phyloP scores from a whole-genome alignment of 1,139 yeast species.

The Geotrichum restrictum region DNA sequence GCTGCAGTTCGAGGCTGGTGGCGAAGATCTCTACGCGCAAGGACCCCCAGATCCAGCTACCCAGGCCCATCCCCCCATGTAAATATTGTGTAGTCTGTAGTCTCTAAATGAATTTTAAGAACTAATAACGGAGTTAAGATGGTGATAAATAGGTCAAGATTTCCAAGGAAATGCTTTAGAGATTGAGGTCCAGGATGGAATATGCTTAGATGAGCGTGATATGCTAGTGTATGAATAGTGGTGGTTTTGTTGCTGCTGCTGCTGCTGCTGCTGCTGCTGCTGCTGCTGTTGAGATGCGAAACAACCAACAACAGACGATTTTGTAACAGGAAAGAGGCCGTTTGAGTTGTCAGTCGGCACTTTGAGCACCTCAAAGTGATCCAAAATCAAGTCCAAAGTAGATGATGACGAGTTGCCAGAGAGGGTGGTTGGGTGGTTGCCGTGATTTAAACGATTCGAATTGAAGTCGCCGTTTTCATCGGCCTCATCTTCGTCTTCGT shows the following conservation, averaged over 20 bases:
- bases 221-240: no score
- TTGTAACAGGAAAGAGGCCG: no score
- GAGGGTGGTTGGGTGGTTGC: no score
- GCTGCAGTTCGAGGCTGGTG: constrained; percentile 93
- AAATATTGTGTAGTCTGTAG: constrained; percentile 20
- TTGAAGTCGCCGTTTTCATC: no score
- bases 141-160: no score
- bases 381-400: not conserved
- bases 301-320: no score
- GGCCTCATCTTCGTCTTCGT: not conserved
- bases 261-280: no score
- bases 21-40: constrained; percentile 62
- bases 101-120: no score
- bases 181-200: not conserved
- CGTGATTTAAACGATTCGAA: no score
- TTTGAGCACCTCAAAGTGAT: not conserved
- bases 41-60: constrained; percentile 30
- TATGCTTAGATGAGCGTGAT: not conserved
- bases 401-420: not conserved
- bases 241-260: no score
- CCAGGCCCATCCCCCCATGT: constrained; percentile 38
- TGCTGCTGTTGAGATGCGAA: no score
- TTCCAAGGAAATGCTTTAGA: not conserved
- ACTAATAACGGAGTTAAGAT: no score
- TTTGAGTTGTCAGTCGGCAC: not conserved